These are phyloP conservation scores for Fusarium nodosum DNA, from an alignment of 2,329 filamentous ascomycete genomes.

Conservation along the genomic window DNA sequence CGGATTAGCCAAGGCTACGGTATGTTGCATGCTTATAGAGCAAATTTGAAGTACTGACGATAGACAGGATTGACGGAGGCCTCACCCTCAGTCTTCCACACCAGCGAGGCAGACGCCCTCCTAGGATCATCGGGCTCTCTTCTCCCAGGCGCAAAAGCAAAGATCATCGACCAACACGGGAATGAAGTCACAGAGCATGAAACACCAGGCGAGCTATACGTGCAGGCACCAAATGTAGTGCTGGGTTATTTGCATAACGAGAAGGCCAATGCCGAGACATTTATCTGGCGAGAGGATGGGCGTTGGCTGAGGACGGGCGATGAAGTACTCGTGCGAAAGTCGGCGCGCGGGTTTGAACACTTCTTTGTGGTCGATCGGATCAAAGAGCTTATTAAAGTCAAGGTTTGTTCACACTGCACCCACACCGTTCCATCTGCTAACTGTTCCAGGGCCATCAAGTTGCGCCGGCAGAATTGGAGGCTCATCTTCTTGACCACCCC, in stretches of 20 bases:
- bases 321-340: constrained; percentile 77
- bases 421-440: not conserved
- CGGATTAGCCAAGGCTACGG: constrained; percentile 80
- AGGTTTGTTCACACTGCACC: constrained; percentile 60
- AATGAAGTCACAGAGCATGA: constrained; percentile 76
- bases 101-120: constrained; percentile 69
- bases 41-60: not conserved
- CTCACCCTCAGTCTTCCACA: constrained; percentile 73
- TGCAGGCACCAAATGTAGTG: constrained; percentile 82
- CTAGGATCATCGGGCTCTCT: constrained; percentile 79
- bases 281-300: constrained; percentile 69
- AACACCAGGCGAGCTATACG: constrained; percentile 82
- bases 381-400: constrained; percentile 81
- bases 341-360: constrained; percentile 79
- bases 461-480: constrained; percentile 82
- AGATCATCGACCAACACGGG: constrained; percentile 75
- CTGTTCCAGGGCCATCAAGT: constrained; percentile 76
- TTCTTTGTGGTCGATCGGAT: constrained; percentile 84
- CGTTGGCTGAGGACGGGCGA: constrained; percentile 88
- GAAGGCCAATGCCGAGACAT: constrained; percentile 85
- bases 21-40: constrained; percentile 47
- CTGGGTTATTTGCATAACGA: constrained; percentile 90
- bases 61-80: constrained; percentile 78
- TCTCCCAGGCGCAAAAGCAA: constrained; percentile 72
- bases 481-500: constrained; percentile 78